Evolutionary conservation across 1,139 yeast species (phyloP).

Genomic region (Hansenula sp.): DNA sequence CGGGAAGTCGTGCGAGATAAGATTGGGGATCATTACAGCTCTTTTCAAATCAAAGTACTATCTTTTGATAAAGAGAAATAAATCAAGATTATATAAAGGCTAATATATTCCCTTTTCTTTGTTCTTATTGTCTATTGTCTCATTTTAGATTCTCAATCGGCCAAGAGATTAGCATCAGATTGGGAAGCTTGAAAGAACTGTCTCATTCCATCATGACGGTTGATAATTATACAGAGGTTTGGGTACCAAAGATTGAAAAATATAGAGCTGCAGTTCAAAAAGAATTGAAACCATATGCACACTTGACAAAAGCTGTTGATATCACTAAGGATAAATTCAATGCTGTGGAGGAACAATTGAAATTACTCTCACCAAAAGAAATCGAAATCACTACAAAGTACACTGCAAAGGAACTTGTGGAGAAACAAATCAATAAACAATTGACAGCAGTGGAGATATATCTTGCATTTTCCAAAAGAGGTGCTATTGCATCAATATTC

Average conservation of each 20-base stretch:
- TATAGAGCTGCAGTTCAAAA: slow-evolving; percentile 14
- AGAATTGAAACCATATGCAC: slow-evolving; percentile 17
- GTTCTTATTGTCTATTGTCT: too few relatives aligned
- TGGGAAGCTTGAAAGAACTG: too few relatives aligned
- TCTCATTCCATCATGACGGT: neutral
- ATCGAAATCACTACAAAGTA: slow-evolving; percentile 30
- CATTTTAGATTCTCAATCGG: too few relatives aligned
- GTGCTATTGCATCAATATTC: slow-evolving; percentile 44
- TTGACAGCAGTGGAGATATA: slow-evolving; percentile 42
- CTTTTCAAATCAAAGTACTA: too few relatives aligned
- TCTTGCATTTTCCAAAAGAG: slow-evolving; percentile 49
- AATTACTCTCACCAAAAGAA: slow-evolving; percentile 32
- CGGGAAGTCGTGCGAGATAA: neutral
- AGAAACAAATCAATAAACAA: slow-evolving; percentile 24
- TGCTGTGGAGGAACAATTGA: slow-evolving; percentile 15
- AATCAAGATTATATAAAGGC: too few relatives aligned
- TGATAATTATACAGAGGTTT: slow-evolving; percentile 2
- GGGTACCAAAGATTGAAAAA: slow-evolving; percentile 19
- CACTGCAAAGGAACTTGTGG: slow-evolving; percentile 23
- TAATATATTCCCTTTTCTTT: too few relatives aligned
- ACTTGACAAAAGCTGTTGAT: slow-evolving; percentile 13
- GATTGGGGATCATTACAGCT: neutral
- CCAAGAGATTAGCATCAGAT: too few relatives aligned
- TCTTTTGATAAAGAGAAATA: too few relatives aligned
- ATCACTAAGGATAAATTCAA: slow-evolving; percentile 17